These are phyloP conservation scores for Prunus davidiana DNA, from an alignment of 306 rosid species.

Conservation along the genomic window DNA sequence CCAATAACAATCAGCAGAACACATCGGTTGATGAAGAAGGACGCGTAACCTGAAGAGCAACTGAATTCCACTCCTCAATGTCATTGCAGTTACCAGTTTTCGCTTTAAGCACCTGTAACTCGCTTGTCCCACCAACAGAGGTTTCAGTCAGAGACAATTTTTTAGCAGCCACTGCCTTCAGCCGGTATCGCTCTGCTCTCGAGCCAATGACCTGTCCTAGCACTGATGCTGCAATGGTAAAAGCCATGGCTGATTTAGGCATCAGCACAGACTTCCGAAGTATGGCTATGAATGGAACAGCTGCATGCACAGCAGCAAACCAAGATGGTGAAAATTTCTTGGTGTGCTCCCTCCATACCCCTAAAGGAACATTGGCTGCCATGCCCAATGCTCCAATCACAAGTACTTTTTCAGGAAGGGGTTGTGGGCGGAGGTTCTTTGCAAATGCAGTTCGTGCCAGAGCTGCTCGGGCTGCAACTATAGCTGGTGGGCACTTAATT, in stretches of 20 bases:
- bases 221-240: slow-evolving; percentile 89
- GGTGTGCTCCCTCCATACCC: slow-evolving; percentile 96
- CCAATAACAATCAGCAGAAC: slow-evolving; percentile 42
- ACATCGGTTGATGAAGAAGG: slow-evolving; percentile 58
- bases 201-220: slow-evolving; percentile 96
- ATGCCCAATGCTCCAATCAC: slow-evolving; percentile 87
- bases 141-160: slow-evolving; percentile 38
- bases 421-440: slow-evolving; percentile 92
- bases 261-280: slow-evolving; percentile 85
- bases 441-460: slow-evolving; percentile 81
- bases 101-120: slow-evolving; percentile 34
- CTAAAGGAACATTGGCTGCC: slow-evolving; percentile 95
- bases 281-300: slow-evolving; percentile 96
- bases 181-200: slow-evolving; percentile 77
- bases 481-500: slow-evolving; percentile 66
- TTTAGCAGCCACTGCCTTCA: slow-evolving; percentile 51
- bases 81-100: slow-evolving; percentile 58
- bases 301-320: slow-evolving; percentile 96
- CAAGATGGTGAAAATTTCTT: slow-evolving; percentile 90
- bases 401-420: slow-evolving; percentile 85
- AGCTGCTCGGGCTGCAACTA: slow-evolving; percentile 94
- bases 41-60: slow-evolving; percentile 56
- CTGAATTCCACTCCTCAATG: slow-evolving; percentile 55
- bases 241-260: slow-evolving; percentile 98
- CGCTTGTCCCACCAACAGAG: slow-evolving; percentile 31